Percentiles rank a stretch among this genome's conserved stretches.
Evolutionary conservation across 495 filamentous ascomycete species (phyloP).

Genomic region (Aspergillus sparsus): DNA sequence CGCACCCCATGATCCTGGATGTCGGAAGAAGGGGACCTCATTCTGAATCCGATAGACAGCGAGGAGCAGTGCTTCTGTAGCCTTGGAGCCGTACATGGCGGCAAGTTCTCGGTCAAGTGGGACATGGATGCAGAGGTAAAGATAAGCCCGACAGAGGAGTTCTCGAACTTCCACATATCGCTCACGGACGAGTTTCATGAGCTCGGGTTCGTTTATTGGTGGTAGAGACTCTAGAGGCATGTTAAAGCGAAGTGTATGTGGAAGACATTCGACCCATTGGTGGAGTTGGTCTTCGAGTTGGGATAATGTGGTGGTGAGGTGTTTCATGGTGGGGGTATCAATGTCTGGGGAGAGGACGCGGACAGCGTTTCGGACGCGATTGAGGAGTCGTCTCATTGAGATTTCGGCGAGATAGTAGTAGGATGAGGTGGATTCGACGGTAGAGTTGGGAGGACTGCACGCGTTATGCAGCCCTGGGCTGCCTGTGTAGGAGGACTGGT

Average conservation of each 20-base stretch:
- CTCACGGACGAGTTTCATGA: conserved; percentile 39
- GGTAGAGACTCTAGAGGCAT: conserved; percentile 31
- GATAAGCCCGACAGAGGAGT: conserved; percentile 40
- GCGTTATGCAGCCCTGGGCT: conserved; percentile 20
- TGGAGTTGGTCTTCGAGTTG: conserved; percentile 40
- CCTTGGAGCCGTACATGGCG: conserved; percentile 27
- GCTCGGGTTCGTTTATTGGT: conserved; percentile 30
- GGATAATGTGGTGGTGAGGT: conserved; percentile 28
- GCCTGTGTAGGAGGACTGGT: conserved; percentile 19
- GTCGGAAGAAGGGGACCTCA: conserved; percentile 35
- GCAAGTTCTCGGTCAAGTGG: conserved; percentile 25
- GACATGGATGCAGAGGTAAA: conserved; percentile 37
- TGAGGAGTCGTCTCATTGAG: conserved; percentile 40
- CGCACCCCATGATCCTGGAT: conserved; percentile 36
- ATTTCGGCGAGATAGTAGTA: conserved; percentile 46
- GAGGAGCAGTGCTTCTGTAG: conserved; percentile 30
- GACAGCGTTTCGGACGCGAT: conserved; percentile 39
- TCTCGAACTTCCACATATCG: conserved; percentile 43
- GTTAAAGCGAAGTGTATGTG: conserved; percentile 34
- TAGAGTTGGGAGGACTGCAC: conserved; percentile 26
- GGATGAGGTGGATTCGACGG: conserved; percentile 34
- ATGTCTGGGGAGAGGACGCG: conserved; percentile 33
- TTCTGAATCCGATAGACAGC: conserved; percentile 33
- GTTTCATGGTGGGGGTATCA: conserved; percentile 28
- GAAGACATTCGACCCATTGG: conserved; percentile 40